Conservation (phyloP, 192 early-diverging fungal genomes). For the Jimgerdemannia flammicorona region DNA sequence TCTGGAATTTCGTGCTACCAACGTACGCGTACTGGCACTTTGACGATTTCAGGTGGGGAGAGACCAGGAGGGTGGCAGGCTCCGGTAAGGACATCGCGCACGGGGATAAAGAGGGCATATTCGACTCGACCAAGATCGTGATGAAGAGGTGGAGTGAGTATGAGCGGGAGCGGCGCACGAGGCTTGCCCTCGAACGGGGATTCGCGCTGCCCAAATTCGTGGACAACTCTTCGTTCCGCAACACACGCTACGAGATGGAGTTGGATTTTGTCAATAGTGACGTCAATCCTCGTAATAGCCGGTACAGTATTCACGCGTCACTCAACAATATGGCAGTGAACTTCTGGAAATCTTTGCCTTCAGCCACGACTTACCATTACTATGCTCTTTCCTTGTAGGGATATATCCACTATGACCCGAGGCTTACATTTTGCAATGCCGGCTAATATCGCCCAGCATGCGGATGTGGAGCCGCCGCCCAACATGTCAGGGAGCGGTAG, state of each 20-base stretch:
- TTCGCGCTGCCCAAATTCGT: neutral
- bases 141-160: slow-evolving; percentile 83
- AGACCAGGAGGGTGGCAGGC: slow-evolving; percentile 68
- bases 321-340: neutral
- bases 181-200: neutral
- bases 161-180: slow-evolving; percentile 47
- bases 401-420: neutral
- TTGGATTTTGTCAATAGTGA: neutral
- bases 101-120: slow-evolving; percentile 66
- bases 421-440: neutral
- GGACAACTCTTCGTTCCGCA: neutral
- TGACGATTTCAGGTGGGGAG: slow-evolving; percentile 86
- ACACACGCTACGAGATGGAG: neutral
- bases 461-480: neutral
- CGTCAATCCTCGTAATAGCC: neutral
- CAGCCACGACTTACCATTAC: neutral
- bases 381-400: neutral
- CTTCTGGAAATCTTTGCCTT: neutral
- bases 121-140: slow-evolving; percentile 65
- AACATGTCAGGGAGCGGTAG: neutral
- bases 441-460: neutral
- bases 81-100: slow-evolving; percentile 55
- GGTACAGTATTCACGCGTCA: neutral
- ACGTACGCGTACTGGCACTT: slow-evolving; percentile 83
- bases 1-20: slow-evolving; percentile 83